phyloP scores from a whole-genome alignment of 495 filamentous ascomycete species.

The Lepraria neglecta region DNA sequence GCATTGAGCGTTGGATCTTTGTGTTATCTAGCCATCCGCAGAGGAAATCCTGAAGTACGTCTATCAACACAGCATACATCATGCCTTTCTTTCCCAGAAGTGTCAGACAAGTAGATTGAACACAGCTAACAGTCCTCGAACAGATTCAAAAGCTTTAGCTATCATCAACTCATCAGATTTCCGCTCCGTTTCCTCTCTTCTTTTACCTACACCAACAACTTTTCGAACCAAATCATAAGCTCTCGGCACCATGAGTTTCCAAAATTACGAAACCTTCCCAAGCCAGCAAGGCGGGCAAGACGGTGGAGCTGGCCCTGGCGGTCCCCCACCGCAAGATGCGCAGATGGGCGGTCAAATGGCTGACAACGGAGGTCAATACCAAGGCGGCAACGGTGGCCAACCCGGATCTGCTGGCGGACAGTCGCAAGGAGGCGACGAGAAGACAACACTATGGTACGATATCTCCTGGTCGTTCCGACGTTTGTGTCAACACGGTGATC shows the following conservation, averaged over 20 bases:
- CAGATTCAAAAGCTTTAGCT: background rate
- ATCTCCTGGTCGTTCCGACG: background rate
- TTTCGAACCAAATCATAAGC: slow-evolving; percentile 18
- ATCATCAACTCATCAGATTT: background rate
- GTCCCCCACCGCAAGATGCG: slow-evolving; percentile 46
- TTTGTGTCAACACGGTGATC: background rate
- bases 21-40: slow-evolving; percentile 3
- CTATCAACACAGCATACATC: background rate
- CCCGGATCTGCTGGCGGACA: slow-evolving; percentile 45
- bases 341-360: slow-evolving; percentile 36
- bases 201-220: slow-evolving; percentile 16
- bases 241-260: slow-evolving; percentile 45
- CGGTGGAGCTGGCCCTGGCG: slow-evolving; percentile 48
- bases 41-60: slow-evolving; percentile 5
- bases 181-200: background rate
- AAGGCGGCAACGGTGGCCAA: slow-evolving; percentile 47
- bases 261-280: slow-evolving; percentile 53
- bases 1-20: slow-evolving; percentile 17
- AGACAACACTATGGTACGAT: slow-evolving; percentile 77
- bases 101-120: background rate
- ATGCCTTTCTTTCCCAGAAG: background rate
- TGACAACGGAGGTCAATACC: slow-evolving; percentile 51
- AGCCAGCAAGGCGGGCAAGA: slow-evolving; percentile 50
- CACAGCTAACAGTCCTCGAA: background rate
- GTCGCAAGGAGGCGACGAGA: slow-evolving; percentile 56